Percentiles rank a stretch among this genome's conserved stretches.
These are phyloP conservation scores for Fusarium sp. DNA, from an alignment of 2,329 filamentous ascomycete species.

Conservation along the genomic window DNA sequence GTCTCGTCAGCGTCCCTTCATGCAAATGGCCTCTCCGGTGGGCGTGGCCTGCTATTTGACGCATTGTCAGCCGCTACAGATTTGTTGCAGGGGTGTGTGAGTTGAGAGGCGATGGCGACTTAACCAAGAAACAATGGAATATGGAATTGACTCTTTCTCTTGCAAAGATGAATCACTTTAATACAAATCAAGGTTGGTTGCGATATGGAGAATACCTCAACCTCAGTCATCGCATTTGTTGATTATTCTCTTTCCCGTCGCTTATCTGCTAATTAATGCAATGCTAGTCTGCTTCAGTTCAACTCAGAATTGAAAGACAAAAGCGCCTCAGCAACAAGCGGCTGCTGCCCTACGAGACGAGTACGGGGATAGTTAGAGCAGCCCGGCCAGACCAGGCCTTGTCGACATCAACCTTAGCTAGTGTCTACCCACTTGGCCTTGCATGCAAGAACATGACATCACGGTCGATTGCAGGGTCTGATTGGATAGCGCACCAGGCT, in stretches of 20 bases:
- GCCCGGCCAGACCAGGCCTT: slow-evolving; percentile 9
- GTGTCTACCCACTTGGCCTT: slow-evolving; percentile 11
- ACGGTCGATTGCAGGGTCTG: slow-evolving; percentile 7
- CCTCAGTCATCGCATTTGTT: slow-evolving; percentile 10
- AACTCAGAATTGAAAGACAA: slow-evolving; percentile 5
- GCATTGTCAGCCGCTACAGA: slow-evolving; percentile 34
- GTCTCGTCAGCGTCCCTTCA: slow-evolving; percentile 28
- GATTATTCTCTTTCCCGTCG: slow-evolving; percentile 9
- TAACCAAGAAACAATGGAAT: neutral
- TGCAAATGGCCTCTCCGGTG: slow-evolving; percentile 15
- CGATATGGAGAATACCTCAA: slow-evolving; percentile 13
- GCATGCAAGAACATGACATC: slow-evolving; percentile 36
- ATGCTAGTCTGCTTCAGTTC: slow-evolving; percentile 7
- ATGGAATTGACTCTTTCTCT: slow-evolving; percentile 1
- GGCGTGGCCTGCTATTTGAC: slow-evolving; percentile 21
- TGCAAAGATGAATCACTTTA: neutral
- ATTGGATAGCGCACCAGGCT: slow-evolving; percentile 31
- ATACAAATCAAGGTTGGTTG: neutral
- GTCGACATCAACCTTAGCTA: neutral
- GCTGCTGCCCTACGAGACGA: slow-evolving; percentile 16
- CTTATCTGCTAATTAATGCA: slow-evolving; percentile 31
- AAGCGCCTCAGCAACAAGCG: slow-evolving; percentile 17
- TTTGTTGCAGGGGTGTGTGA: slow-evolving; percentile 19
- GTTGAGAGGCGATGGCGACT: neutral
- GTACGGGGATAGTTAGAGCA: slow-evolving; percentile 1